Conservation (phyloP, 148 eudicot species). For the Polygonum aviculare region DNA sequence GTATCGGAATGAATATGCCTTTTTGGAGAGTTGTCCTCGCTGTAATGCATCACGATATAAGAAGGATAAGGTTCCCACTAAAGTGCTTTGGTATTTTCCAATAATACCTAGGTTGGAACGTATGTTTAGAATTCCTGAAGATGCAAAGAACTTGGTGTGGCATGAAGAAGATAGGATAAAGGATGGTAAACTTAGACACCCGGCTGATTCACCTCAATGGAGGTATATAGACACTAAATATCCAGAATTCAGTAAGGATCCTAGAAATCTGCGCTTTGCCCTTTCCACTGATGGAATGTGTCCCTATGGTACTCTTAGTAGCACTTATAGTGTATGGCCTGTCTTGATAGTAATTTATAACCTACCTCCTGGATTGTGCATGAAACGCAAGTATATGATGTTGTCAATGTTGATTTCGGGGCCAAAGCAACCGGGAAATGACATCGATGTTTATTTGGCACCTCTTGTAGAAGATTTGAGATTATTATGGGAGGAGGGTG, state of each 20-base stretch:
- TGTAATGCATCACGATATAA: neutral
- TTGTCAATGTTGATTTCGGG: neutral
- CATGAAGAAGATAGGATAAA: neutral
- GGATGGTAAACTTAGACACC: too few species aligned
- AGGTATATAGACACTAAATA: too few species aligned
- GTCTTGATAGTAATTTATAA: neutral
- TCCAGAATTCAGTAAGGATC: too few species aligned
- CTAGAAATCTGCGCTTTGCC: too few species aligned
- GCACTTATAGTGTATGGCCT: neutral
- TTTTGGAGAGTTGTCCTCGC: too few species aligned
- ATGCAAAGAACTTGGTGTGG: neutral
- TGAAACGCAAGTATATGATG: constrained; percentile 11
- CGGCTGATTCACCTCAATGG: too few species aligned
- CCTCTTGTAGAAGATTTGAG: too few species aligned
- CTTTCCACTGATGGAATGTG: neutral
- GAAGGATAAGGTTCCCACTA: neutral
- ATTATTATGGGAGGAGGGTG: too few species aligned
- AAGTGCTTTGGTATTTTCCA: neutral
- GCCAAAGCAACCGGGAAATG: neutral
- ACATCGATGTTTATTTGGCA: neutral
- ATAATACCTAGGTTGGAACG: too few species aligned
- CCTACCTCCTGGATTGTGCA: constrained; percentile 11
- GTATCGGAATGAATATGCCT: too few species aligned
- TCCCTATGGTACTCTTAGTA: neutral
- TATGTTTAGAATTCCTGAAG: neutral